Evolutionary conservation across 495 filamentous ascomycete species (phyloP).

Genomic region (Penicillium silybi): DNA sequence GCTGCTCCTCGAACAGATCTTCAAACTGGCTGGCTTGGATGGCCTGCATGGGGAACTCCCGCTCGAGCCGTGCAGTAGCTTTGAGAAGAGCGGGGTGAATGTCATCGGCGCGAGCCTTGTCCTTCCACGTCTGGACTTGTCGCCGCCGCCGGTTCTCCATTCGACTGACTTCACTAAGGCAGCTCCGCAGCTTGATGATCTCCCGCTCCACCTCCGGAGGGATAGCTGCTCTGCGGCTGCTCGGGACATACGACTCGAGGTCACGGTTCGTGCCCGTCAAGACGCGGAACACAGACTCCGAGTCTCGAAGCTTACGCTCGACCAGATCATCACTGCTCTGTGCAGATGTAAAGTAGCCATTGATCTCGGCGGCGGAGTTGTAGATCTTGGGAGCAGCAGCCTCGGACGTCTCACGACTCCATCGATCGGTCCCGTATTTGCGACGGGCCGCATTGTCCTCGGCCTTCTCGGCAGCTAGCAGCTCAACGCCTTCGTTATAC

Average conservation of each 20-base stretch:
- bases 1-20: slow-evolving; percentile 77
- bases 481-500: slow-evolving; percentile 76
- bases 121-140: slow-evolving; percentile 68
- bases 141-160: slow-evolving; percentile 73
- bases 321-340: slow-evolving; percentile 79
- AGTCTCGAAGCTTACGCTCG: slow-evolving; percentile 69
- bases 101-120: slow-evolving; percentile 82
- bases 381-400: slow-evolving; percentile 72
- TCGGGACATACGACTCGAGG: slow-evolving; percentile 84
- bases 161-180: slow-evolving; percentile 76
- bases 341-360: slow-evolving; percentile 83
- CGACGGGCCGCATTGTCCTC: slow-evolving; percentile 72
- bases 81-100: slow-evolving; percentile 75
- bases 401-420: slow-evolving; percentile 66
- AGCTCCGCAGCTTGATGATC: slow-evolving; percentile 65
- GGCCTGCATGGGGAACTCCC: slow-evolving; percentile 75
- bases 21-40: slow-evolving; percentile 89
- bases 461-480: slow-evolving; percentile 72
- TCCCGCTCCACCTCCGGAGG: slow-evolving; percentile 76
- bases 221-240: slow-evolving; percentile 71
- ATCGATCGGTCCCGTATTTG: slow-evolving; percentile 86
- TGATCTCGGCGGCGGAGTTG: slow-evolving; percentile 70
- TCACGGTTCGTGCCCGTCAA: slow-evolving; percentile 74
- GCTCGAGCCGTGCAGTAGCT: slow-evolving; percentile 81
- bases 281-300: slow-evolving; percentile 67